Evolutionary conservation across 257 asterid species (phyloP).

Genomic region (Rauvolfia tetraphylla): DNA sequence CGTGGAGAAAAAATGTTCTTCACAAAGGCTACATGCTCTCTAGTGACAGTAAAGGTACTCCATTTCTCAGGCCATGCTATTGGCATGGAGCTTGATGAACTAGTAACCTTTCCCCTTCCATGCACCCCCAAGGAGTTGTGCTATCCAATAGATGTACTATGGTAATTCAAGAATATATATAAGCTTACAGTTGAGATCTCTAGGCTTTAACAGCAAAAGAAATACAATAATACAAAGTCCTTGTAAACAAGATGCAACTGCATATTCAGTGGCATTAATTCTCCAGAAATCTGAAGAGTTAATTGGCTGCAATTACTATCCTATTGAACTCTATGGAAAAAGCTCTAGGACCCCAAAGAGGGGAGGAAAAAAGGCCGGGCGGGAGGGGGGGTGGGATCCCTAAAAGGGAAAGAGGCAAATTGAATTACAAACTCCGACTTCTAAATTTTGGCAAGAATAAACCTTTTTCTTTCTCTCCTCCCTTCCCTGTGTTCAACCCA

Average conservation of each 20-base stretch:
- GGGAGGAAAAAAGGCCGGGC: background rate
- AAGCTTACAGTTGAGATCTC: conserved; percentile 9
- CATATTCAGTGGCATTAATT: background rate
- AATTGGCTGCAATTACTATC: background rate
- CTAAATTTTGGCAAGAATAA: too few species aligned
- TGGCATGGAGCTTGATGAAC: conserved; percentile 45
- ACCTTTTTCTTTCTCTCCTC: too few species aligned
- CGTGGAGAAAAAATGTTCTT: background rate
- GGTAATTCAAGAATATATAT: conserved; percentile 5
- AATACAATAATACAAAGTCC: background rate
- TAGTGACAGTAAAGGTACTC: conserved; percentile 39
- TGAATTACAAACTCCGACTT: background rate
- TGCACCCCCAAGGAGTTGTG: conserved; percentile 38
- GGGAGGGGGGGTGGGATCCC: too few species aligned
- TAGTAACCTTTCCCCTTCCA: conserved; percentile 42
- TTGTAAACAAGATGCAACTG: background rate
- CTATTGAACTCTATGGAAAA: background rate
- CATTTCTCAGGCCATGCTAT: conserved; percentile 23
- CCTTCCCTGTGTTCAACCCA: too few species aligned
- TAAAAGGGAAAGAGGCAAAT: background rate
- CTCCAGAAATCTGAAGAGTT: too few species aligned
- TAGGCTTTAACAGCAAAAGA: background rate
- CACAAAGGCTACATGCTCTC: conserved; percentile 26
- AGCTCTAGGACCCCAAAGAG: too few species aligned
- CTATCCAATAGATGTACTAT: conserved; percentile 43